phyloP scores from a whole-genome alignment of 352 stramenopile species.

The Phytophthora parvispora region DNA sequence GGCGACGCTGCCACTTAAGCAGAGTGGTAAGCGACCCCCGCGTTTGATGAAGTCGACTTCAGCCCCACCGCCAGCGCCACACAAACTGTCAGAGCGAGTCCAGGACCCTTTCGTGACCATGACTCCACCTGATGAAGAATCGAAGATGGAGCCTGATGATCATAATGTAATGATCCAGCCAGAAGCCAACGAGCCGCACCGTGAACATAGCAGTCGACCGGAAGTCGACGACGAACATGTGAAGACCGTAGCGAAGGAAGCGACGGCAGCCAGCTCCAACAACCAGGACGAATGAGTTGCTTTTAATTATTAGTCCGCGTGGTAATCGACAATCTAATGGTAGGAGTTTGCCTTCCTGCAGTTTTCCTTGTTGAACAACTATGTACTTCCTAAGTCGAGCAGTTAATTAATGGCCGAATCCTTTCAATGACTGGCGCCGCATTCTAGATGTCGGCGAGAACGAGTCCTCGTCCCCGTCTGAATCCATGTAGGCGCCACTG shows the following conservation, averaged over 20 bases:
- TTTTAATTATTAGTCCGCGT: constrained; percentile 38
- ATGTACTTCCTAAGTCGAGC: not conserved
- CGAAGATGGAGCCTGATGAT: constrained; percentile 8
- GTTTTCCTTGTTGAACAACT: not conserved
- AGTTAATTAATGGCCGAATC: constrained; percentile 13
- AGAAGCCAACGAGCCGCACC: not conserved
- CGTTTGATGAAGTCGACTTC: constrained; percentile 23
- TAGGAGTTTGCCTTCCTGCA: constrained; percentile 5
- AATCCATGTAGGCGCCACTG: constrained; percentile 38
- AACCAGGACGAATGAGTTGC: constrained; percentile 47
- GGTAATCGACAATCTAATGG: constrained; percentile 29
- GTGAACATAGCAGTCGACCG: constrained; percentile 23
- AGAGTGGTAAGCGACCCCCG: constrained; percentile 7
- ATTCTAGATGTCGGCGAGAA: constrained; percentile 39
- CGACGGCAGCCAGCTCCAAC: constrained; percentile 16
- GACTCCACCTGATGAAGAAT: constrained; percentile 21
- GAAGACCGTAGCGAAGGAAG: constrained; percentile 22
- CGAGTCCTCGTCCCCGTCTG: constrained; percentile 32
- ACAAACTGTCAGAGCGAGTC: constrained; percentile 1
- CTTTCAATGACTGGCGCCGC: constrained; percentile 37
- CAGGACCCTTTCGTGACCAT: constrained; percentile 21
- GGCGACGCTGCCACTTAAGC: constrained; percentile 61
- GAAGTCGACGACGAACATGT: constrained; percentile 35
- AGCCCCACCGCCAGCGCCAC: constrained; percentile 19
- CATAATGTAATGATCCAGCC: constrained; percentile 2